A percentile compares a stretch with the other conserved stretches of the same genome.
These are phyloP conservation scores for Theobroma grandiflorum DNA, from an alignment of 441 rosid species.

Conservation along the genomic window DNA sequence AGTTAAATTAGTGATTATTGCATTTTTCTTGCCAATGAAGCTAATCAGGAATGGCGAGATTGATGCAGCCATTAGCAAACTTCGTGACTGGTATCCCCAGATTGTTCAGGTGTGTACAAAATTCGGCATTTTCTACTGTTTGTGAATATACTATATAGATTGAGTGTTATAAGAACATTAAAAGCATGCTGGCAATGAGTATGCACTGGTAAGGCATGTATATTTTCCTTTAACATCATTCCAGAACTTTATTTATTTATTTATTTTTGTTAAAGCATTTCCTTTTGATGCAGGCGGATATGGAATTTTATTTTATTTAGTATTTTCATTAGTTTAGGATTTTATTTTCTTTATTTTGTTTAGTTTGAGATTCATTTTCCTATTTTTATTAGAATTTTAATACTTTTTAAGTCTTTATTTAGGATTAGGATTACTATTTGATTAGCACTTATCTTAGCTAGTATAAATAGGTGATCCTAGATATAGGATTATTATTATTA, in stretches of 20 bases:
- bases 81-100: constrained; percentile 83
- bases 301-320: too few relatives aligned
- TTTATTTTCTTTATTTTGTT: too few relatives aligned
- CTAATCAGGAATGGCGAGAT: constrained; percentile 84
- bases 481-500: too few relatives aligned
- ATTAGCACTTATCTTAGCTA: too few relatives aligned
- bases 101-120: constrained; percentile 67
- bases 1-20: constrained; percentile 3
- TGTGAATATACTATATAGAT: constrained; percentile 15
- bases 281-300: too few relatives aligned
- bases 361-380: too few relatives aligned
- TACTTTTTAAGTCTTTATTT: too few relatives aligned
- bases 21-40: constrained; percentile 49
- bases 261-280: not conserved
- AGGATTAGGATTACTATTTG: too few relatives aligned
- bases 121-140: not conserved
- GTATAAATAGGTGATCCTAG: too few relatives aligned
- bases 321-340: too few relatives aligned
- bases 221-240: constrained; percentile 3
- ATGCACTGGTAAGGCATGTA: not conserved
- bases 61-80: constrained; percentile 69
- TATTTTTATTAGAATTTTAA: too few relatives aligned
- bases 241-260: not conserved
- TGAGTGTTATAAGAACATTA: not conserved
- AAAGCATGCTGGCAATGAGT: not conserved